A percentile compares a stretch with the other conserved stretches of the same genome.
Conservation (phyloP, 2,329 filamentous ascomycete genomes). For the Onygenales sp. region DNA sequence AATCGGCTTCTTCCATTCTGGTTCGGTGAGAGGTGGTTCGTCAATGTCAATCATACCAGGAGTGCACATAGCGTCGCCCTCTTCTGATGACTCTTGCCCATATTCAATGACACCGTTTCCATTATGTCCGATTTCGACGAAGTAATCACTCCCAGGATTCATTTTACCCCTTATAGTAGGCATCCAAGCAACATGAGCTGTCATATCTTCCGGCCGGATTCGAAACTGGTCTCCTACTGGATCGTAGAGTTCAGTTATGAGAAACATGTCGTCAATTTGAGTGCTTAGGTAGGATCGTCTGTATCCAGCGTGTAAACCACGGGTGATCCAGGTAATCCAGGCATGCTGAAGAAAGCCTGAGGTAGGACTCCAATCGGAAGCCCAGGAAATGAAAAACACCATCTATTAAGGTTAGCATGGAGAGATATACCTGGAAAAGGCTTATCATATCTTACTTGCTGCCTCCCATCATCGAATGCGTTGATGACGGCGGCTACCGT, state of each 20-base stretch:
- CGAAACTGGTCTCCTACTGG: conserved; percentile 43
- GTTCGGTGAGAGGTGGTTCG: conserved; percentile 35
- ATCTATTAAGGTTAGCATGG: conserved; percentile 34
- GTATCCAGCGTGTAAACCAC: conserved; percentile 48
- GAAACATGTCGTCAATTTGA: conserved; percentile 55
- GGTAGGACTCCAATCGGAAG: conserved; percentile 42
- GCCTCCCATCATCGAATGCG: conserved; percentile 42
- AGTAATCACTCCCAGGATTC: conserved; percentile 43
- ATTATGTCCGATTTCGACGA: conserved; percentile 48
- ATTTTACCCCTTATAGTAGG: conserved; percentile 37
- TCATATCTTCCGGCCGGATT: conserved; percentile 39
- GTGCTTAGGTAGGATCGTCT: conserved; percentile 46
- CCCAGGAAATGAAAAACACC: conserved; percentile 51
- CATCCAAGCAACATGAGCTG: conserved; percentile 35
- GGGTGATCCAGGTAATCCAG: conserved; percentile 54
- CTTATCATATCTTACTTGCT: conserved; percentile 19
- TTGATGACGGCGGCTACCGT: conserved; percentile 52
- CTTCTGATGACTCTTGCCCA: conserved; percentile 13
- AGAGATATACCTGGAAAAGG: background rate
- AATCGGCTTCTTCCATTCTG: conserved; percentile 42
- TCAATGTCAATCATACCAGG: conserved; percentile 37
- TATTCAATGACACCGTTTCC: conserved; percentile 44
- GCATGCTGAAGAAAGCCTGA: conserved; percentile 53
- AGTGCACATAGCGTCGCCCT: conserved; percentile 19
- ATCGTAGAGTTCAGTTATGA: conserved; percentile 42